Evolutionary conservation across 352 stramenopile genomes (phyloP).

Genomic region (Thalassiosira hispida): DNA sequence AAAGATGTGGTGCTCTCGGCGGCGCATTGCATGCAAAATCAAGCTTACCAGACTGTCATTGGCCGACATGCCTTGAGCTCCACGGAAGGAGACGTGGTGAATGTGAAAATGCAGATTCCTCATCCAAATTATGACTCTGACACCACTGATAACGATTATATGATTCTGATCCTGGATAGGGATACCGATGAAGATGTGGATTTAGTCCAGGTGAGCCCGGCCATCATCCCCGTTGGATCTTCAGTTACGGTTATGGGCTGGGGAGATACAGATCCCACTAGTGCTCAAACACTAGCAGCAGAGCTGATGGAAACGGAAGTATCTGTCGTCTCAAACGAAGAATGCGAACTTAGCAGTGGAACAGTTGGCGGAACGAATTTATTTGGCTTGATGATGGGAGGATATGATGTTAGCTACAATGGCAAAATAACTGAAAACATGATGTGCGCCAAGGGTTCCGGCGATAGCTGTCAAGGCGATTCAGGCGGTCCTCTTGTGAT

Average conservation of each 20-base stretch:
- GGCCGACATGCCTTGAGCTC: constrained; percentile 13
- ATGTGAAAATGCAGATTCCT: constrained; percentile 5
- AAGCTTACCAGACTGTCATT: constrained; percentile 23
- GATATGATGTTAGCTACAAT: neutral
- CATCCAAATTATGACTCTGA: constrained; percentile 43
- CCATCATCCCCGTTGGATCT: neutral
- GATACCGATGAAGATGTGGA: constrained; percentile 22
- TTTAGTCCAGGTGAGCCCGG: constrained; percentile 20
- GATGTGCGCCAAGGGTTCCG: constrained; percentile 1
- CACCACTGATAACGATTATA: constrained; percentile 47
- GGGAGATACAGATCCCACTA: constrained; percentile 30
- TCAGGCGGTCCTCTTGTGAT: constrained; percentile 20
- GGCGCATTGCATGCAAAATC: neutral
- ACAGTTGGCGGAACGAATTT: neutral
- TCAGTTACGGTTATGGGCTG: constrained; percentile 45
- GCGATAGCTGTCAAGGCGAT: constrained; percentile 23
- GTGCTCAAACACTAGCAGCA: neutral
- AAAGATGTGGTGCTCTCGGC: constrained; percentile 6
- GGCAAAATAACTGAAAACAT: constrained; percentile 7
- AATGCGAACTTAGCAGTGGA: constrained; percentile 27
- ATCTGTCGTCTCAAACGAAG: constrained; percentile 27
- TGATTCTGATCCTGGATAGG: constrained; percentile 44
- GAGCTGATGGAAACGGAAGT: constrained; percentile 18
- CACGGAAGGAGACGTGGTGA: constrained; percentile 18
- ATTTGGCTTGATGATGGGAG: too few relatives aligned